Evolutionary conservation across 192 early-diverging fungal genomes (phyloP).

Genomic region (Podila horticola): DNA sequence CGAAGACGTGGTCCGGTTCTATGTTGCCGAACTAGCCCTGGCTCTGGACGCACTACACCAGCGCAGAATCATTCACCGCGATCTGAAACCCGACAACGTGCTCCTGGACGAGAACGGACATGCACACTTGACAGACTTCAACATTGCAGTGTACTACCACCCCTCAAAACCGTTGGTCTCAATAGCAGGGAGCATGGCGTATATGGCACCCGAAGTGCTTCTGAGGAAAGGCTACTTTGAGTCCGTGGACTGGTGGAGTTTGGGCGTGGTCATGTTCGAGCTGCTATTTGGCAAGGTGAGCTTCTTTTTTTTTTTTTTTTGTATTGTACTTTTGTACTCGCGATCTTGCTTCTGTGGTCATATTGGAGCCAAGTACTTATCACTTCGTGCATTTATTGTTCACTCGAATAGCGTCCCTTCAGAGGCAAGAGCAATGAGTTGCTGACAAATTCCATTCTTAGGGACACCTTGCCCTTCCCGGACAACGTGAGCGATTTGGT

Average conservation of each 20-base stretch:
- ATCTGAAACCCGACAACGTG: conserved; percentile 91
- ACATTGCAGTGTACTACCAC: conserved; percentile 81
- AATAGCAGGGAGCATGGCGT: conserved; percentile 86
- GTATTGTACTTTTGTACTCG: neutral
- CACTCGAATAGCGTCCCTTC: conserved; percentile 75
- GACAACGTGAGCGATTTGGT: conserved; percentile 58
- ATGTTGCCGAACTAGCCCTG: conserved; percentile 74
- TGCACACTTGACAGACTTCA: conserved; percentile 88
- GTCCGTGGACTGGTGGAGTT: conserved; percentile 84
- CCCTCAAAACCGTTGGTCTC: conserved; percentile 72
- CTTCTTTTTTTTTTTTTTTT: neutral
- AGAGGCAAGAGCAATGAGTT: conserved; percentile 78
- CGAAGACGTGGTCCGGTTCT: conserved; percentile 77
- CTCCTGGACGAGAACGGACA: conserved; percentile 81
- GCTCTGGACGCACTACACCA: conserved; percentile 77
- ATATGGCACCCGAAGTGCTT: conserved; percentile 89
- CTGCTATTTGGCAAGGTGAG: conserved; percentile 79
- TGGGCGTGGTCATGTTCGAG: conserved; percentile 84
- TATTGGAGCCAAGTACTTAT: too few species aligned
- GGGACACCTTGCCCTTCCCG: conserved; percentile 75
- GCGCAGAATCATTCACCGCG: conserved; percentile 79
- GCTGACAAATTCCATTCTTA: conserved; percentile 75
- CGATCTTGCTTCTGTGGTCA: too few species aligned
- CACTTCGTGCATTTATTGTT: too few species aligned
- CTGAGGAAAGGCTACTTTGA: conserved; percentile 62